phyloP scores from a whole-genome alignment of 2,329 filamentous ascomycete species.

The Stenocarpella maydis region DNA sequence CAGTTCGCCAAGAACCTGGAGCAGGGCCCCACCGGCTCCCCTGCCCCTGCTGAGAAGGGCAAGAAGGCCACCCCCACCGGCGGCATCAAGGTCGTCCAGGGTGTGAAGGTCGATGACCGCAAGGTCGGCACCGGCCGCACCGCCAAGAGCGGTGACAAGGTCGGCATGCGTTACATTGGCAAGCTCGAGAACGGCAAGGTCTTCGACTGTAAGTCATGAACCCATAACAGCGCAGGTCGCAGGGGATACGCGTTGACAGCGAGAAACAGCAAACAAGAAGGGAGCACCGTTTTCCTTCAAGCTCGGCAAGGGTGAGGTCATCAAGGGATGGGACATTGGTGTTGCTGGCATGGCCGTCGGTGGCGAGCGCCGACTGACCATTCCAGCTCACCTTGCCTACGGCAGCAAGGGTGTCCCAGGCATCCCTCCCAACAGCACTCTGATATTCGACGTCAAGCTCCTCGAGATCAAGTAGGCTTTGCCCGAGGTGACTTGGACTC shows the following conservation, averaged over 20 bases:
- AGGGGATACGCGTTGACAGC: conserved; percentile 35
- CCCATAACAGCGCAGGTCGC: not conserved
- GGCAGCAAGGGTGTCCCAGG: conserved; percentile 83
- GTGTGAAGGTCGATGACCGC: conserved; percentile 94
- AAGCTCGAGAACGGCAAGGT: conserved; percentile 95
- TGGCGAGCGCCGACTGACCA: conserved; percentile 90
- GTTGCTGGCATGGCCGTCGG: conserved; percentile 91
- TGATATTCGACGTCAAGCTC: conserved; percentile 92
- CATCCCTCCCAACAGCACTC: conserved; percentile 89
- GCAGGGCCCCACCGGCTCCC: conserved; percentile 86
- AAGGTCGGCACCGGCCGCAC: conserved; percentile 85
- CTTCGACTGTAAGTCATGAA: conserved; percentile 80
- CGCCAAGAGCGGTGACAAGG: conserved; percentile 88
- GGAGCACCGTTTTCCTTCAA: conserved; percentile 98
- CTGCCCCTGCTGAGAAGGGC: conserved; percentile 56
- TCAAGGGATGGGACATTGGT: conserved; percentile 98
- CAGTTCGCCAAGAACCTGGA: conserved; percentile 99
- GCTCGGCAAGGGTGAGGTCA: conserved; percentile 92
- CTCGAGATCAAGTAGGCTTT: conserved; percentile 78
- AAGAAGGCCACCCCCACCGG: conserved; percentile 53
- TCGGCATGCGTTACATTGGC: conserved; percentile 97
- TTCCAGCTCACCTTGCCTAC: conserved; percentile 88
- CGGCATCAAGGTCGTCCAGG: conserved; percentile 81
- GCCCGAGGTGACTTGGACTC: not conserved
- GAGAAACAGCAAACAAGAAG: conserved; percentile 87